These are phyloP conservation scores for Septoria petroselini DNA, from an alignment of 2,329 filamentous ascomycete species.

Conservation along the genomic window DNA sequence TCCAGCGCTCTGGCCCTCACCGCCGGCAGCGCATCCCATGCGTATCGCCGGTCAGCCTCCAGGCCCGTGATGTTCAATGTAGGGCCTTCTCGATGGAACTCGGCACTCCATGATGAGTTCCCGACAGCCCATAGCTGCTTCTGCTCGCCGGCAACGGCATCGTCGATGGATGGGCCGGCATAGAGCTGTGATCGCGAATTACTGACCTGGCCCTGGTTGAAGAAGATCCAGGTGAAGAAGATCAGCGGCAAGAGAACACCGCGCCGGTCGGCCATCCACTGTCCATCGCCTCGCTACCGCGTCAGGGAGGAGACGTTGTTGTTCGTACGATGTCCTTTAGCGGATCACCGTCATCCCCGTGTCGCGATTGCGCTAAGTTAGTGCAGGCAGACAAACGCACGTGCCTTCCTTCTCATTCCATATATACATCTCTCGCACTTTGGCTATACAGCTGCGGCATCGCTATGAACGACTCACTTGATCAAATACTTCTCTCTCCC, in stretches of 20 bases:
- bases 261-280: slow-evolving; percentile 44
- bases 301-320: slow-evolving; percentile 11
- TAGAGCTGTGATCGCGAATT: slow-evolving; percentile 37
- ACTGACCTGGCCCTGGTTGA: slow-evolving; percentile 47
- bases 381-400: neutral
- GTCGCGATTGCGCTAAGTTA: neutral
- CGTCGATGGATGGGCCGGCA: slow-evolving; percentile 46
- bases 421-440: no score
- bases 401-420: neutral
- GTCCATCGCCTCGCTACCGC: slow-evolving; percentile 14
- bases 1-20: slow-evolving; percentile 65
- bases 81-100: slow-evolving; percentile 49
- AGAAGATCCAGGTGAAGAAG: slow-evolving; percentile 53
- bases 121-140: slow-evolving; percentile 51
- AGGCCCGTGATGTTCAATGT: slow-evolving; percentile 66
- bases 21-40: slow-evolving; percentile 68
- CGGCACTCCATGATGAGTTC: slow-evolving; percentile 48
- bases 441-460: no score
- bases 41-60: slow-evolving; percentile 68
- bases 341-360: slow-evolving; percentile 2
- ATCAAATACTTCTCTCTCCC: no score
- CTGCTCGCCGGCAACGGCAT: slow-evolving; percentile 52
- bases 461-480: no score
- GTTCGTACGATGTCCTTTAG: neutral
- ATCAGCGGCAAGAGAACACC: slow-evolving; percentile 48